A percentile compares a stretch with the other conserved stretches of the same genome.
phyloP scores from a whole-genome alignment of 208 protist genomes.

The Angomonas deanei region DNA sequence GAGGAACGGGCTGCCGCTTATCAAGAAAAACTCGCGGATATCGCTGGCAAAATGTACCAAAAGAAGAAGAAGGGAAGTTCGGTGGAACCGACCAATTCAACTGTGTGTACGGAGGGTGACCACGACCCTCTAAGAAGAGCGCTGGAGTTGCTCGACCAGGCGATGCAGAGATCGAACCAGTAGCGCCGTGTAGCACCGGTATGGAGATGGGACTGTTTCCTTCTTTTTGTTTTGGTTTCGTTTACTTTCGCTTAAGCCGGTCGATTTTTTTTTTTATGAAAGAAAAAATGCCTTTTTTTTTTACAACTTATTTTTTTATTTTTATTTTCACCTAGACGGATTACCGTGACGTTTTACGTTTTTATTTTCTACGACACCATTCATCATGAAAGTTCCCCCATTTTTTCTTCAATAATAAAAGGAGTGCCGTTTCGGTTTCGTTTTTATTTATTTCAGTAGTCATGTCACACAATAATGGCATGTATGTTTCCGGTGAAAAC shows the following conservation, averaged over 20 bases:
- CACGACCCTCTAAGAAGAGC: not conserved
- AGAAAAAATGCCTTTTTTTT: not conserved
- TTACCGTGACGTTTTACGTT: not conserved
- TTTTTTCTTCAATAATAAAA: no score
- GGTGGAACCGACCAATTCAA: slow-evolving; percentile 9
- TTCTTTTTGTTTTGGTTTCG: not conserved
- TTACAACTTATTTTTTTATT: not conserved
- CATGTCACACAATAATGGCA: no score
- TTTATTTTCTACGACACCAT: not conserved
- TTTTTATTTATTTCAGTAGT: no score
- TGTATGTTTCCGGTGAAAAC: no score
- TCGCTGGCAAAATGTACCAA: slow-evolving; percentile 46
- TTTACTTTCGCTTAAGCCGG: not conserved
- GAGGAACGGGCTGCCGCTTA: slow-evolving; percentile 29
- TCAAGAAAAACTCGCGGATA: slow-evolving; percentile 41
- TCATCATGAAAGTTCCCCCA: no score
- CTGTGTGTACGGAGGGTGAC: slow-evolving; percentile 10
- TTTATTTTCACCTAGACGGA: not conserved
- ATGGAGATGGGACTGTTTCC: no score
- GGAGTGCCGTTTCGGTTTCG: no score
- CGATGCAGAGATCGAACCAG: slow-evolving; percentile 16
- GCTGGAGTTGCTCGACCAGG: slow-evolving; percentile 13
- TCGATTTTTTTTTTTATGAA: no score
- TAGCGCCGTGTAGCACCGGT: not conserved
- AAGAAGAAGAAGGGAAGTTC: slow-evolving; percentile 5